Evolutionary conservation across 2,329 filamentous ascomycete genomes (phyloP).

Genomic region (Aspergillus awamori): DNA sequence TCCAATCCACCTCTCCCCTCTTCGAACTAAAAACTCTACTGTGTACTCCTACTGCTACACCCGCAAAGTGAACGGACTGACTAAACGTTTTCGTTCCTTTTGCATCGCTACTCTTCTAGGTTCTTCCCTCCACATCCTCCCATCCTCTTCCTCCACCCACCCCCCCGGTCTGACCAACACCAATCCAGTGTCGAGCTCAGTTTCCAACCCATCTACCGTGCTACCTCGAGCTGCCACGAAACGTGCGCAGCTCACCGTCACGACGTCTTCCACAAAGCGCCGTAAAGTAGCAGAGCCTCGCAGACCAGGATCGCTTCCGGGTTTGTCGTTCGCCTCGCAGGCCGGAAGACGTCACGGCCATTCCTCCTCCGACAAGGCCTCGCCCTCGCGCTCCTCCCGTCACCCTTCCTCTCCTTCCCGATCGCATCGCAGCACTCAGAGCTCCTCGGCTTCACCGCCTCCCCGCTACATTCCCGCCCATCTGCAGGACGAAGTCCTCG

Average conservation of each 20-base stretch:
- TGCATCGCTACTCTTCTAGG: not conserved
- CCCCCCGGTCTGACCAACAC: slow-evolving; percentile 1
- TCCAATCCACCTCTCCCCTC: too few relatives aligned
- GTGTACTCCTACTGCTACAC: too few relatives aligned
- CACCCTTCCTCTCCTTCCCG: slow-evolving; percentile 27
- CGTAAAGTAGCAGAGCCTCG: slow-evolving; percentile 51
- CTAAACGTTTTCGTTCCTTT: not conserved
- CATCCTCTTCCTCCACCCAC: not conserved
- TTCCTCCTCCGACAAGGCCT: slow-evolving; percentile 27
- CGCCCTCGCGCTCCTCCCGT: slow-evolving; percentile 22
- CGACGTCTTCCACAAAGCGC: slow-evolving; percentile 55
- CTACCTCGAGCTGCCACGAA: slow-evolving; percentile 47
- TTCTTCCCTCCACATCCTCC: slow-evolving; percentile 6
- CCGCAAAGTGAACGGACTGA: not conserved
- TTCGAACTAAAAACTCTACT: too few relatives aligned
- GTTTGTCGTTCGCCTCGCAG: slow-evolving; percentile 35
- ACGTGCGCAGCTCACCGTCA: slow-evolving; percentile 51
- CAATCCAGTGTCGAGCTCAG: slow-evolving; percentile 4
- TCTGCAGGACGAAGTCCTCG: slow-evolving; percentile 56
- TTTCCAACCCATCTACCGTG: slow-evolving; percentile 19
- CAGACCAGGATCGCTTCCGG: slow-evolving; percentile 39
- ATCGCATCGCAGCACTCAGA: slow-evolving; percentile 27
- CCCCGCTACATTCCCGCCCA: slow-evolving; percentile 59
- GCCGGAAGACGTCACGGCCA: slow-evolving; percentile 41
- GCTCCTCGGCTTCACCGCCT: slow-evolving; percentile 35